phyloP scores from a whole-genome alignment of 2,329 filamentous ascomycete genomes.

The Fusarium irregulare region DNA sequence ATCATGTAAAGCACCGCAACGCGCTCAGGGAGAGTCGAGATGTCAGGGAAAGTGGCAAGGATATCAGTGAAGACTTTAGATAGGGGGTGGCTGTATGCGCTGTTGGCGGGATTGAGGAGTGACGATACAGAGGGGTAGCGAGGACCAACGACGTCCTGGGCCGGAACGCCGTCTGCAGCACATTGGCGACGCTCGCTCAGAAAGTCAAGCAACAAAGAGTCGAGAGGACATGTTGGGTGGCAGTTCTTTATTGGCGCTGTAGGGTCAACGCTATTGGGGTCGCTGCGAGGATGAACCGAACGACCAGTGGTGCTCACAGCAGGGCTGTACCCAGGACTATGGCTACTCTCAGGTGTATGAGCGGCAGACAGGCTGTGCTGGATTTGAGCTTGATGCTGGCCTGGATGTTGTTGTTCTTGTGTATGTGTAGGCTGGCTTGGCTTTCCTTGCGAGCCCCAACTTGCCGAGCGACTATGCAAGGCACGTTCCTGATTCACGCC shows the following conservation, averaged over 20 bases:
- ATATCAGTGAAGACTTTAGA: slow-evolving; percentile 90
- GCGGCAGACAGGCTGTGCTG: slow-evolving; percentile 32
- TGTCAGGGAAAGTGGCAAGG: slow-evolving; percentile 82
- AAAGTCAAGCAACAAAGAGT: slow-evolving; percentile 83
- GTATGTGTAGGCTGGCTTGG: slow-evolving; percentile 18
- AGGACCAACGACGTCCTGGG: slow-evolving; percentile 77
- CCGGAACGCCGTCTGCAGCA: slow-evolving; percentile 71
- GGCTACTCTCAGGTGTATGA: slow-evolving; percentile 39
- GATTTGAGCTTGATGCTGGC: slow-evolving; percentile 17
- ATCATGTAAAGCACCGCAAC: slow-evolving; percentile 86
- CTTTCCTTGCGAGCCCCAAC: slow-evolving; percentile 42
- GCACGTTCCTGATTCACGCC: slow-evolving; percentile 45
- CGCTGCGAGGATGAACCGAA: slow-evolving; percentile 32
- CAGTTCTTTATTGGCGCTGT: slow-evolving; percentile 66
- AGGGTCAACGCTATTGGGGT: slow-evolving; percentile 37
- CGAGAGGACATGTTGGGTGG: slow-evolving; percentile 78
- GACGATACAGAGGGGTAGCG: slow-evolving; percentile 83
- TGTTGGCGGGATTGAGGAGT: slow-evolving; percentile 76
- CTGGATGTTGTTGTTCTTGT: slow-evolving; percentile 37
- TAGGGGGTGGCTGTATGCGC: slow-evolving; percentile 75
- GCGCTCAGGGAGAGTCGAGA: slow-evolving; percentile 82
- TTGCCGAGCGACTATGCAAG: slow-evolving; percentile 39
- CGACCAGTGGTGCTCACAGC: slow-evolving; percentile 31
- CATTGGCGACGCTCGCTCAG: slow-evolving; percentile 75
- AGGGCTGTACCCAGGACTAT: slow-evolving; percentile 40